These are phyloP conservation scores for Phytophthora uliginosa DNA, from an alignment of 352 stramenopile species.

Conservation along the genomic window DNA sequence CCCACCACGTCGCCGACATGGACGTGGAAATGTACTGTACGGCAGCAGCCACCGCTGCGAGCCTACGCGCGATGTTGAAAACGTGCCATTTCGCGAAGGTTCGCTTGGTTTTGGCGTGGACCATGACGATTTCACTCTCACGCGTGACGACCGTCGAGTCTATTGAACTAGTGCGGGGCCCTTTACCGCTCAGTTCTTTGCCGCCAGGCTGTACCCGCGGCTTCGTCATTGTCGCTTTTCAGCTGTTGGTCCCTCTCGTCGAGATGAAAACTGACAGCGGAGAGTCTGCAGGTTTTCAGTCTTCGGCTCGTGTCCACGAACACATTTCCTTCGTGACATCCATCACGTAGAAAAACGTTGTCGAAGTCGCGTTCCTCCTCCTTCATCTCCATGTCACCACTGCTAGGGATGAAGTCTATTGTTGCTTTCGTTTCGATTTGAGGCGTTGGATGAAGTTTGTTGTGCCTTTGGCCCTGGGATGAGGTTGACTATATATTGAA, in stretches of 20 bases:
- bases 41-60: slow-evolving; percentile 27
- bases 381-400: neutral
- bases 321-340: neutral
- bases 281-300: neutral
- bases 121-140: slow-evolving; percentile 9
- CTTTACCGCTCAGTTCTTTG: neutral
- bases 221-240: neutral
- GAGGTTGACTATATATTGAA: slow-evolving; percentile 18
- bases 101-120: slow-evolving; percentile 5
- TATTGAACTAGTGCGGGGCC: neutral
- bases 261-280: neutral
- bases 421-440: slow-evolving; percentile 4
- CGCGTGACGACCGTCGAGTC: slow-evolving; percentile 7
- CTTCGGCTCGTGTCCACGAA: neutral
- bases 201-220: neutral
- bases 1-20: slow-evolving; percentile 16
- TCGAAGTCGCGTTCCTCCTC: neutral
- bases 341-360: neutral
- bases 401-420: neutral
- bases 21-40: slow-evolving; percentile 36
- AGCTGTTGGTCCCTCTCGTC: neutral
- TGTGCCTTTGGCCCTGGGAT: neutral
- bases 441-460: slow-evolving; percentile 7
- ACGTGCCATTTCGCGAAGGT: neutral
- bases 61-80: slow-evolving; percentile 29